These are phyloP conservation scores for Irpex rosettiformis DNA, from an alignment of 1,284 basidiomycete genomes.

Conservation along the genomic window DNA sequence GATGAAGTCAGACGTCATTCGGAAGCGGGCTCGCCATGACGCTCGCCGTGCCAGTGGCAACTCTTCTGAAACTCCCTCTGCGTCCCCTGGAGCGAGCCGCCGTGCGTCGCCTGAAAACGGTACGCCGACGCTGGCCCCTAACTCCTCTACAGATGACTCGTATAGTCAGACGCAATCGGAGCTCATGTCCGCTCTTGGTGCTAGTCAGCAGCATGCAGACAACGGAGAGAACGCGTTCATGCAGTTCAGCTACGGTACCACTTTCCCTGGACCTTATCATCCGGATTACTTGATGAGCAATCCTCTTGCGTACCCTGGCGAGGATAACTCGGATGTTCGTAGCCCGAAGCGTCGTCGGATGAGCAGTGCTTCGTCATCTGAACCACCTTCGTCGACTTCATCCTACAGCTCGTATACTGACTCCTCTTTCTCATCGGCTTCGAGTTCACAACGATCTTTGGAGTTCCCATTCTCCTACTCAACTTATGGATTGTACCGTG, in stretches of 20 bases:
- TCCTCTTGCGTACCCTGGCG: conserved; percentile 45
- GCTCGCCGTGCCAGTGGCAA: conserved; percentile 50
- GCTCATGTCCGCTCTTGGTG: conserved; percentile 57
- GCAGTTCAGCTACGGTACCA: conserved; percentile 22
- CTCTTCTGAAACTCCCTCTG: conserved; percentile 60
- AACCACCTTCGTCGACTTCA: conserved; percentile 40
- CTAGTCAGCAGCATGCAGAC: conserved; percentile 24
- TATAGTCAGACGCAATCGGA: conserved; percentile 50
- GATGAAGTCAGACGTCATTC: conserved; percentile 84
- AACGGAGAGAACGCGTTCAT: conserved; percentile 14
- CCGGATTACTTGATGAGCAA: conserved; percentile 57
- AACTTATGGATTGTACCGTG: conserved; percentile 43
- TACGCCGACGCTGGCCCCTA: conserved; percentile 63
- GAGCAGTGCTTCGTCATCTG: conserved; percentile 68
- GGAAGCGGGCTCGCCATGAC: conserved; percentile 77
- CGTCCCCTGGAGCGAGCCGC: conserved; percentile 68
- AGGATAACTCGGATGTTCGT: conserved; percentile 45
- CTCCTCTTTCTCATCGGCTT: conserved; percentile 36
- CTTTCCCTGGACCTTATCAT: conserved; percentile 68
- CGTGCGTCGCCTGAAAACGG: conserved; percentile 61
- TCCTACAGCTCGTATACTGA: conserved; percentile 32
- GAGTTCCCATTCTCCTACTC: conserved; percentile 52
- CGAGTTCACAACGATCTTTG: conserved; percentile 46
- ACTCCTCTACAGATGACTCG: conserved; percentile 45
- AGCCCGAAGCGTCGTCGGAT: conserved; percentile 64